phyloP scores from a whole-genome alignment of 208 protist genomes.

The Strigomonas galati region DNA sequence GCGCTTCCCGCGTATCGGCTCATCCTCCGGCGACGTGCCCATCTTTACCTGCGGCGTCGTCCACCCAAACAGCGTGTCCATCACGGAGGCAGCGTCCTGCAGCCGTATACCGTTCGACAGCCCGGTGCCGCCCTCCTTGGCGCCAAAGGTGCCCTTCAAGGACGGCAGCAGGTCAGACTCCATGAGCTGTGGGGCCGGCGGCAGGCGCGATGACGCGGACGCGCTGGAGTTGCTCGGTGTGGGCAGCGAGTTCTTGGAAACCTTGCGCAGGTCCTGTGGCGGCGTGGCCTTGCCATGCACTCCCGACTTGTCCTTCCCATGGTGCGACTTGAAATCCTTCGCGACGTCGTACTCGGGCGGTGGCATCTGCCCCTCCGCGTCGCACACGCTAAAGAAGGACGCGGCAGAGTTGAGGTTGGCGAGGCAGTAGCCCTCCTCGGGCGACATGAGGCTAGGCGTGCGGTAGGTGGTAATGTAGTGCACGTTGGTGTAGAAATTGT shows the following conservation, averaged over 20 bases:
- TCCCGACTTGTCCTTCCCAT: background rate
- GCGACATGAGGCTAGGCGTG: slow-evolving; percentile 24
- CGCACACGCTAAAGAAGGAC: slow-evolving; percentile 63
- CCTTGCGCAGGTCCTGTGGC: background rate
- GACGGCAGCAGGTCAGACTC: slow-evolving; percentile 52
- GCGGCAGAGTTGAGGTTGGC: slow-evolving; percentile 55
- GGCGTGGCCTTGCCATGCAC: background rate
- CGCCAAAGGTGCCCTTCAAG: slow-evolving; percentile 14
- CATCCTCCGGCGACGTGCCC: background rate
- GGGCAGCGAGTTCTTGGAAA: background rate
- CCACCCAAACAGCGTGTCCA: slow-evolving; percentile 16
- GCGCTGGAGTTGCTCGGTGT: background rate
- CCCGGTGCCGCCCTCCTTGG: too few relatives aligned
- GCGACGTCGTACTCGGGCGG: background rate
- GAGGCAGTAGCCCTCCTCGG: slow-evolving; percentile 76
- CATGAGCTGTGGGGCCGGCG: slow-evolving; percentile 15
- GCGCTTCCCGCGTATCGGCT: too few relatives aligned
- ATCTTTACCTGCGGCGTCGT: slow-evolving; percentile 5
- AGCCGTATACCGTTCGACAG: too few relatives aligned
- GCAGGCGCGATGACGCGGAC: background rate
- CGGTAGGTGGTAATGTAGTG: slow-evolving; percentile 66
- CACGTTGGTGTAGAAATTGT: slow-evolving; percentile 71
- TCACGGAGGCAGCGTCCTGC: background rate
- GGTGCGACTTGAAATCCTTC: background rate
- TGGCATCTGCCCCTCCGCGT: slow-evolving; percentile 25